These are phyloP conservation scores for Hsuehochloa calcarea DNA, from an alignment of 176 grass and related monocot genomes.

Conservation along the genomic window DNA sequence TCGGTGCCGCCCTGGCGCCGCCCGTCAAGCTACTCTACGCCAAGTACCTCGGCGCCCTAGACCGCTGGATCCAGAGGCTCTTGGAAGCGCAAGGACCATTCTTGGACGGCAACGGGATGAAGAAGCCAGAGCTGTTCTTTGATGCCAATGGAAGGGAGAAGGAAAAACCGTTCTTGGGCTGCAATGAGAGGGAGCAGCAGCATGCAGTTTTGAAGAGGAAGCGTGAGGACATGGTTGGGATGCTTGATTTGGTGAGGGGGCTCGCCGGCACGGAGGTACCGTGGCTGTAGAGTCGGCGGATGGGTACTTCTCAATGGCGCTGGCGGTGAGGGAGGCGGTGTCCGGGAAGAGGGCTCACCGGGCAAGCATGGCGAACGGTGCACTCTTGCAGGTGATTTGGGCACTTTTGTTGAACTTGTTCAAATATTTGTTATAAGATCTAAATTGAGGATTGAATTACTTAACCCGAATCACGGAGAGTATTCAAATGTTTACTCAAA, in stretches of 20 bases:
- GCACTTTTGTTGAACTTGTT: not conserved
- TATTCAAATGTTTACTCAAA: not conserved
- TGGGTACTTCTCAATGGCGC: constrained; percentile 22
- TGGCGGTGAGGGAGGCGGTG: constrained; percentile 28
- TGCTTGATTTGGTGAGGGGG: constrained; percentile 51
- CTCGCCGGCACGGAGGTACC: constrained; percentile 21
- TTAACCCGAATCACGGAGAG: not conserved
- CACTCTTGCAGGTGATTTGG: constrained; percentile 39
- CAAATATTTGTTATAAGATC: not conserved
- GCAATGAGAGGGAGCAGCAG: not conserved
- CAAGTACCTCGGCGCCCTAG: constrained; percentile 58
- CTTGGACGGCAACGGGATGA: constrained; percentile 8
- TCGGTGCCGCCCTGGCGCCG: constrained; percentile 24
- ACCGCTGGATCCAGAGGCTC: constrained; percentile 46
- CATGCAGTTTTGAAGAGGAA: constrained; percentile 45
- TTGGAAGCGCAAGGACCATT: constrained; percentile 35
- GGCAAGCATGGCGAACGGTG: not conserved
- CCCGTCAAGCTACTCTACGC: constrained; percentile 51
- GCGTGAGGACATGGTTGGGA: constrained; percentile 37
- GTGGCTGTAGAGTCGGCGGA: not conserved
- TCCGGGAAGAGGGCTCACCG: constrained; percentile 28
- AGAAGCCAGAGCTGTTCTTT: constrained; percentile 20
- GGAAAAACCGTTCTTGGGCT: constrained; percentile 20
- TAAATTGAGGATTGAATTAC: not conserved
- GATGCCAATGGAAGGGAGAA: constrained; percentile 11